These are phyloP conservation scores for Vinca minor DNA, from an alignment of 257 asterid species.

Conservation along the genomic window DNA sequence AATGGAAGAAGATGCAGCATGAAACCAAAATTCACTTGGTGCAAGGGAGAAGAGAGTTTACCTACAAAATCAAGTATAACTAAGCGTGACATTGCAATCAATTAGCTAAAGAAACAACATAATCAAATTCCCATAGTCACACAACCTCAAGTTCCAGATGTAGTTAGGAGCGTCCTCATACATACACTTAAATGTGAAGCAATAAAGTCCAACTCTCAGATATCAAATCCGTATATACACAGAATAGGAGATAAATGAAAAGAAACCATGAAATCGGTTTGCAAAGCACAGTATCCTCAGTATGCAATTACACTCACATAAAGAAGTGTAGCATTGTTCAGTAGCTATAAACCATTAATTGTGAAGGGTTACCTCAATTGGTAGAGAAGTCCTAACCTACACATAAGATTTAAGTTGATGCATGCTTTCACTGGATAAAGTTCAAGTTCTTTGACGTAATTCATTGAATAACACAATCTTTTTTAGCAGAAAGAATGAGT, in stretches of 20 bases:
- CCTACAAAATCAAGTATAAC: not conserved
- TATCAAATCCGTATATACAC: too few relatives aligned
- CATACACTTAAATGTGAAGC: too few relatives aligned
- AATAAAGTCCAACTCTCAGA: not conserved
- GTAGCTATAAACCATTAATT: not conserved
- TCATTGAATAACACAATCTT: not conserved
- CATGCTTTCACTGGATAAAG: not conserved
- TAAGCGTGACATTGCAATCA: not conserved
- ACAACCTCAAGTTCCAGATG: too few relatives aligned
- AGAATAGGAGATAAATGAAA: too few relatives aligned
- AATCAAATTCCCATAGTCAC: too few relatives aligned
- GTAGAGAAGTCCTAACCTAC: not conserved
- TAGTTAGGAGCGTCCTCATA: too few relatives aligned
- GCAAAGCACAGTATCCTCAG: too few relatives aligned
- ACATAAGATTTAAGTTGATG: too few relatives aligned
- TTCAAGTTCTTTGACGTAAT: not conserved
- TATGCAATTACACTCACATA: too few relatives aligned
- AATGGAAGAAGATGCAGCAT: not conserved
- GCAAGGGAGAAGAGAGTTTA: not conserved
- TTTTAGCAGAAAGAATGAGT: not conserved
- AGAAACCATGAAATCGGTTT: too few relatives aligned
- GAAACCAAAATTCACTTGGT: not conserved
- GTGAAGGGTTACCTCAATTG: constrained; percentile 1
- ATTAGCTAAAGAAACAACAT: not conserved
- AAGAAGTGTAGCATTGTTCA: not conserved